Evolutionary conservation across 306 rosid genomes (phyloP).

Genomic region (Arachis stenosperma): DNA sequence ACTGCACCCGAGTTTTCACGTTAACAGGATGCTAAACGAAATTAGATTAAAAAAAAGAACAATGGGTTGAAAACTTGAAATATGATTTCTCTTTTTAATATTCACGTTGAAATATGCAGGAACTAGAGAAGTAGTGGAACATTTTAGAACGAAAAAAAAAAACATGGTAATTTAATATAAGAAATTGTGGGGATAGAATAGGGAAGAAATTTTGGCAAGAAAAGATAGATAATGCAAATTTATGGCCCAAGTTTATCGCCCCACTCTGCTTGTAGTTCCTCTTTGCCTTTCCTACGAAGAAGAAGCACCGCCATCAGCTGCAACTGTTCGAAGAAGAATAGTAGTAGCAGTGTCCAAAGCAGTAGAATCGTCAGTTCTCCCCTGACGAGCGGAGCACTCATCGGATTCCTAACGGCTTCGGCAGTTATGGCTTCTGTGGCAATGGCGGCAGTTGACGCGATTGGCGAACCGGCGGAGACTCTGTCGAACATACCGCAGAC

Average conservation of each 20-base stretch:
- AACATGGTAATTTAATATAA: conserved; percentile 25
- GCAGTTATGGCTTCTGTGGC: conserved; percentile 45
- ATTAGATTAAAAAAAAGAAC: no score
- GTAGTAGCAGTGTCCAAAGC: no score
- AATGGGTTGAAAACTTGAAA: no score
- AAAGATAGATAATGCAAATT: conserved; percentile 40
- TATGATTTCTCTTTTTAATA: no score
- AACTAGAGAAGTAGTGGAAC: no score
- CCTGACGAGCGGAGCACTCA: conserved; percentile 19
- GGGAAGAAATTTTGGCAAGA: neutral
- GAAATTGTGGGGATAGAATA: neutral
- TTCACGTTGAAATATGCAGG: no score
- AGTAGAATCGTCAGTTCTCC: neutral
- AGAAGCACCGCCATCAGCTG: conserved; percentile 29
- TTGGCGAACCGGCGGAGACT: conserved; percentile 55
- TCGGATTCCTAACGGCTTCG: conserved; percentile 54
- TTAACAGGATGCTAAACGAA: no score
- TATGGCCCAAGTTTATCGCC: conserved; percentile 36
- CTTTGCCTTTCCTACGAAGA: conserved; percentile 12
- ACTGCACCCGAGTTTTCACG: no score
- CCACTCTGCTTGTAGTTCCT: conserved; percentile 5
- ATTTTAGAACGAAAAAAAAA: neutral
- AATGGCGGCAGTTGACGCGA: conserved; percentile 32
- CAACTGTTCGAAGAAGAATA: neutral
- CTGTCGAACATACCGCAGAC: conserved; percentile 85